Evolutionary conservation across 805 yeast genomes (phyloP).

Genomic region (Wickerhamiella occidentalis): DNA sequence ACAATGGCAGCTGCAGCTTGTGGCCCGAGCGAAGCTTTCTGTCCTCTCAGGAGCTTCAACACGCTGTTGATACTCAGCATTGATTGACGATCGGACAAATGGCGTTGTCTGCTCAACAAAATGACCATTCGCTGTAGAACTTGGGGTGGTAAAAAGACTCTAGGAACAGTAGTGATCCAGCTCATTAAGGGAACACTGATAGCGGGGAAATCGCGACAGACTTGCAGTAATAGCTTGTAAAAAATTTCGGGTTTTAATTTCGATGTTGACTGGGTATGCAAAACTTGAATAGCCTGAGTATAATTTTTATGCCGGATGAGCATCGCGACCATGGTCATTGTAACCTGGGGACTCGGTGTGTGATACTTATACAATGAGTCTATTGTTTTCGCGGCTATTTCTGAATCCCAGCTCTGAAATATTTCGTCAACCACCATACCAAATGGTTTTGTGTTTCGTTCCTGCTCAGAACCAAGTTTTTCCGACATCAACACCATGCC

Average conservation of each 20-base stretch:
- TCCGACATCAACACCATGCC: slow-evolving; percentile 24
- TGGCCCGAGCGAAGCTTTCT: slow-evolving; percentile 9
- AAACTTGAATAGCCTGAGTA: slow-evolving; percentile 17
- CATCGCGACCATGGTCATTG: slow-evolving; percentile 4
- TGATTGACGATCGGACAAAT: slow-evolving; percentile 21
- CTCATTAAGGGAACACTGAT: slow-evolving; percentile 16
- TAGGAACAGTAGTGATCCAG: slow-evolving; percentile 19
- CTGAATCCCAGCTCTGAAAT: slow-evolving; percentile 17
- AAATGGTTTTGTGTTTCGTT: not conserved
- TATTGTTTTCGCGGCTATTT: slow-evolving; percentile 5
- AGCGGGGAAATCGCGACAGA: slow-evolving; percentile 21
- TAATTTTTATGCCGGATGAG: slow-evolving; percentile 14
- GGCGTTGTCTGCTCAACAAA: slow-evolving; percentile 17
- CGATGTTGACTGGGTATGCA: slow-evolving; percentile 14
- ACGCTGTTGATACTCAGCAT: slow-evolving; percentile 19
- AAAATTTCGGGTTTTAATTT: slow-evolving; percentile 11
- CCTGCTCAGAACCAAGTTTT: slow-evolving; percentile 10
- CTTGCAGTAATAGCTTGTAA: slow-evolving; percentile 15
- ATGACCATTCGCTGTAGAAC: slow-evolving; percentile 20
- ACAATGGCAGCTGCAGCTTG: slow-evolving; percentile 20
- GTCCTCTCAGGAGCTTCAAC: slow-evolving; percentile 17
- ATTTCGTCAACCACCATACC: slow-evolving; percentile 13
- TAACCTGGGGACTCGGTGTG: slow-evolving; percentile 9
- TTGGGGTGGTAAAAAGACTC: slow-evolving; percentile 14
- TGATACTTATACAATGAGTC: not conserved